Conservation (phyloP, 106 monocot genomes). For the Iris macrosiphon region DNA sequence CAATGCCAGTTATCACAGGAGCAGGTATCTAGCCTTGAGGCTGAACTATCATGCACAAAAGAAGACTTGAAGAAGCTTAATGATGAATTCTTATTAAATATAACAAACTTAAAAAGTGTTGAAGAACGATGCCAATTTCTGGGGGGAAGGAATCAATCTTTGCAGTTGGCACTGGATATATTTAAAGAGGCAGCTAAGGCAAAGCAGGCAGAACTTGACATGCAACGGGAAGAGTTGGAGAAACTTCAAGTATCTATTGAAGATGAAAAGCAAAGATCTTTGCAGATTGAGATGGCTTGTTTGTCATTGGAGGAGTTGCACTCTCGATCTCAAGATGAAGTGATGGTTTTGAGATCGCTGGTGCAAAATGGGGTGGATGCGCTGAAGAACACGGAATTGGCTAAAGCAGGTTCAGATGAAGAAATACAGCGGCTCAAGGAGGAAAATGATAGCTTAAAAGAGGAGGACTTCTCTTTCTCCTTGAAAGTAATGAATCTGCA, state of each 20-base stretch:
- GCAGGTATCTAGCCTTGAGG: conserved; percentile 41
- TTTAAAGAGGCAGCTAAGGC: conserved; percentile 20
- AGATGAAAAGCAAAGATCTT: conserved; percentile 6
- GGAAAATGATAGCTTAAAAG: no score
- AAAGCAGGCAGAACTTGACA: conserved; percentile 15
- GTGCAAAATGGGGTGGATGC: conserved; percentile 10
- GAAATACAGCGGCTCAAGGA: conserved; percentile 5
- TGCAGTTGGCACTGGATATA: conserved; percentile 23
- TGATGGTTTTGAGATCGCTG: conserved; percentile 17
- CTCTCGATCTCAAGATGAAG: conserved; percentile 28
- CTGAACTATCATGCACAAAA: conserved; percentile 32
- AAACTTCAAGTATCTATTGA: conserved; percentile 17
- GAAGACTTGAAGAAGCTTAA: conserved; percentile 47
- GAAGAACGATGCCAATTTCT: conserved; percentile 30
- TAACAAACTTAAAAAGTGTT: conserved; percentile 14
- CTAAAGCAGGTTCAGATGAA: conserved; percentile 28
- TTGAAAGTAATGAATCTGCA: no score
- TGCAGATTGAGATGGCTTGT: conserved; percentile 10
- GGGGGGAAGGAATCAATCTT: conserved; percentile 24
- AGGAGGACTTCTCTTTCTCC: no score
- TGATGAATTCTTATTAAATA: conserved; percentile 31
- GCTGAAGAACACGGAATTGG: conserved; percentile 22
- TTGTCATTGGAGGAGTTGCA: conserved; percentile 18
- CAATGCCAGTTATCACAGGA: conserved; percentile 38
- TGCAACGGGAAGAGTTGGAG: conserved; percentile 23